Conservation (phyloP, 352 stramenopile species). For the Phytophthora pistaciae region DNA sequence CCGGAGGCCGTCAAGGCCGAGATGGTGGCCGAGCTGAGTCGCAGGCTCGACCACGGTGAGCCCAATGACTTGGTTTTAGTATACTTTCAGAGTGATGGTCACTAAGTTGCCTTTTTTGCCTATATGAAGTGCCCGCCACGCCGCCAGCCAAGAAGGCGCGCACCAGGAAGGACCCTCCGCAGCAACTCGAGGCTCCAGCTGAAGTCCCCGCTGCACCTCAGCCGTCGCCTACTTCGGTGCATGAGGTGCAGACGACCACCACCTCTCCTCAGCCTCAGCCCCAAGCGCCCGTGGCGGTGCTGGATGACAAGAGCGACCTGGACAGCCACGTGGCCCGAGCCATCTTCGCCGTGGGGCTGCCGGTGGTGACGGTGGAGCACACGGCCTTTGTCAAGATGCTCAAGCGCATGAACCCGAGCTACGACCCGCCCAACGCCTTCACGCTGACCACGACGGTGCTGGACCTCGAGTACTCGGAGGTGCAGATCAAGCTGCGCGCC, state of each 20-base stretch:
- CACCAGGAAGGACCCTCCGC: slow-evolving; percentile 6
- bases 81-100: slow-evolving; percentile 20
- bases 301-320: slow-evolving; percentile 65
- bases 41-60: slow-evolving; percentile 30
- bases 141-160: slow-evolving; percentile 21
- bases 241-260: slow-evolving; percentile 40
- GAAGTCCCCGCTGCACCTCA: background rate
- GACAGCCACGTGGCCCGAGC: slow-evolving; percentile 68
- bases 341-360: slow-evolving; percentile 59
- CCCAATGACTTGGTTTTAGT: slow-evolving; percentile 16
- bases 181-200: background rate
- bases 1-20: slow-evolving; percentile 54
- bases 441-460: slow-evolving; percentile 58
- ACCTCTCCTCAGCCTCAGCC: slow-evolving; percentile 4
- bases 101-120: slow-evolving; percentile 28
- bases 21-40: slow-evolving; percentile 52
- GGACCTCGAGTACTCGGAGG: slow-evolving; percentile 69
- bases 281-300: slow-evolving; percentile 14
- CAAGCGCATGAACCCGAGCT: slow-evolving; percentile 61
- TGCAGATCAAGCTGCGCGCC: slow-evolving; percentile 65
- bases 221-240: slow-evolving; percentile 12
- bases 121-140: background rate
- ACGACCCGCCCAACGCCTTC: slow-evolving; percentile 62
- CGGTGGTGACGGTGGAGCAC: slow-evolving; percentile 68
- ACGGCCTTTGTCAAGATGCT: slow-evolving; percentile 69